phyloP scores from a whole-genome alignment of 2,329 filamentous ascomycete species.

The Aspergillus ochraceus region DNA sequence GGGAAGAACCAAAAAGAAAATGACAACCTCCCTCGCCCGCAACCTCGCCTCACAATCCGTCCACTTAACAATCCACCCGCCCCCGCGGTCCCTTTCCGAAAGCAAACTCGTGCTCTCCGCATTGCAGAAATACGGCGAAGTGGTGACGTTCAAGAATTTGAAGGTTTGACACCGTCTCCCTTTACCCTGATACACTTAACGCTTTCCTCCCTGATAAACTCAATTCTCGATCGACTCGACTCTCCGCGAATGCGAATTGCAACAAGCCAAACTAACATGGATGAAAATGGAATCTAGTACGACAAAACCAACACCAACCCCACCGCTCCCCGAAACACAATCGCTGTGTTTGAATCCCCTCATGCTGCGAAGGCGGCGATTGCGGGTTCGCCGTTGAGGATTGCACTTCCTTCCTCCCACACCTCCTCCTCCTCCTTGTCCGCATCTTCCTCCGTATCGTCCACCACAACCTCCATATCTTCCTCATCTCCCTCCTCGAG shows the following conservation, averaged over 20 bases:
- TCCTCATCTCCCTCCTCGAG: not conserved
- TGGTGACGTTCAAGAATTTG: conserved; percentile 38
- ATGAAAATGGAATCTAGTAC: too few species aligned
- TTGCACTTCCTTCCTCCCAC: conserved; percentile 16
- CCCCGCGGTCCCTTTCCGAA: conserved; percentile 32
- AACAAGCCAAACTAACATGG: not conserved
- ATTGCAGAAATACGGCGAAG: conserved; percentile 44
- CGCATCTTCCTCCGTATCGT: conserved; percentile 16
- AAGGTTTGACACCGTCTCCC: conserved; percentile 24
- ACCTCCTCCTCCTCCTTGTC: not conserved
- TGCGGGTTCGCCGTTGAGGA: conserved; percentile 31
- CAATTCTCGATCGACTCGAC: too few species aligned
- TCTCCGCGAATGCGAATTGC: too few species aligned
- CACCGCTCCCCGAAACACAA: conserved; percentile 21
- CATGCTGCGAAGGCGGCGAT: conserved; percentile 36
- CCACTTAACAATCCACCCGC: conserved; percentile 30
- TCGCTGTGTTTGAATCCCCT: conserved; percentile 39
- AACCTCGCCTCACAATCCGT: conserved; percentile 27
- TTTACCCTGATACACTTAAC: not conserved
- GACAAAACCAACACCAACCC: conserved; percentile 27
- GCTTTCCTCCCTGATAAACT: not conserved
- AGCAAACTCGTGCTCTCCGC: conserved; percentile 36
- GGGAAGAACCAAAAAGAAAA: conserved; percentile 10
- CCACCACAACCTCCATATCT: conserved; percentile 19
- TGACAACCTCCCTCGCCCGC: conserved; percentile 11